Percentiles rank a stretch among this genome's conserved stretches.
These are phyloP conservation scores for Fomes fomentarius DNA, from an alignment of 1,284 basidiomycete genomes.

Conservation along the genomic window DNA sequence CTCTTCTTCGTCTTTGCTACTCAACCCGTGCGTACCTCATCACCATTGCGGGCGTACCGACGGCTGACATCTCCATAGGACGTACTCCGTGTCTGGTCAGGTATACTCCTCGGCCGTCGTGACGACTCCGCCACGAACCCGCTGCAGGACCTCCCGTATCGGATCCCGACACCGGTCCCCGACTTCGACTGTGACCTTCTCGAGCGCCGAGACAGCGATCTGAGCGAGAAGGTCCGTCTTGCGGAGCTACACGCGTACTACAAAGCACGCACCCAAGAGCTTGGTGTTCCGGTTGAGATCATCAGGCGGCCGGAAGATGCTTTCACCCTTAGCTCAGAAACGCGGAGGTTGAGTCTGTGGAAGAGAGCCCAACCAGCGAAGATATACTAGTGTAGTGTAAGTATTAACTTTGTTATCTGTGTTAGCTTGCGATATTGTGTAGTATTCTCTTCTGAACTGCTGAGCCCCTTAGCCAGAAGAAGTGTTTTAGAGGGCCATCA, in stretches of 20 bases:
- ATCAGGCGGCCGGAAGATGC: constrained; percentile 28
- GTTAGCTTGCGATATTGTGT: too few species aligned
- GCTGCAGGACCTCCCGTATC: neutral
- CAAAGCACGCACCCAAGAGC: constrained; percentile 19
- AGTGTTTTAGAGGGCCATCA: too few species aligned
- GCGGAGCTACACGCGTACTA: constrained; percentile 27
- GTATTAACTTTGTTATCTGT: too few species aligned
- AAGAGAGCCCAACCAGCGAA: too few species aligned
- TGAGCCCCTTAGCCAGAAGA: too few species aligned
- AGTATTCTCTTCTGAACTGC: too few species aligned
- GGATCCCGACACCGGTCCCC: constrained; percentile 11
- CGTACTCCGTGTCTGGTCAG: constrained; percentile 27
- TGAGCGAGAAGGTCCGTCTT: constrained; percentile 26
- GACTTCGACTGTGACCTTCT: constrained; percentile 23
- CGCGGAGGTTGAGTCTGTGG: too few species aligned
- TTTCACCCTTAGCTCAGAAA: constrained; percentile 13
- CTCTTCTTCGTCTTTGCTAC: constrained; percentile 31
- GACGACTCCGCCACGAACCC: too few species aligned
- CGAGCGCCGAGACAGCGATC: constrained; percentile 21
- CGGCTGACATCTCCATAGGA: constrained; percentile 12
- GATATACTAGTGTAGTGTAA: too few species aligned
- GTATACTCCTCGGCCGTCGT: constrained; percentile 17
- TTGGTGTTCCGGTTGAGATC: constrained; percentile 23
- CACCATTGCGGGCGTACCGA: neutral
- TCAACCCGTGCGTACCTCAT: constrained; percentile 23